These are phyloP conservation scores for Lentinula boryana DNA, from an alignment of 768 basidiomycete genomes.

Conservation along the genomic window DNA sequence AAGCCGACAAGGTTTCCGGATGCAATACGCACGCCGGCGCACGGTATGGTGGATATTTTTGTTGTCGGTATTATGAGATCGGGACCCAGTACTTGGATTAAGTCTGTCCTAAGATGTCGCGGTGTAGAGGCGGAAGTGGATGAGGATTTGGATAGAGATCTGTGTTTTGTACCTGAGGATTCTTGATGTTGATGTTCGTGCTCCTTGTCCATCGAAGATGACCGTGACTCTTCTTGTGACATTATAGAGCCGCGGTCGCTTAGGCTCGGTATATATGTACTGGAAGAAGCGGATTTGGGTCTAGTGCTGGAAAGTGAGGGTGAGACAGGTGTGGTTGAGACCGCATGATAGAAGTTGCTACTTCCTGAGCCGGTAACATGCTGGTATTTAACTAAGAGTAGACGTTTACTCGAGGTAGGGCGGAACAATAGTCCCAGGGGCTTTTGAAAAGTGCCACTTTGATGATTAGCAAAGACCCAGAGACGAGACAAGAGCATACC, in stretches of 20 bases:
- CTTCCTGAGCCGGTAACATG: background rate
- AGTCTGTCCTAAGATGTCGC: constrained; percentile 10
- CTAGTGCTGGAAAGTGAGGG: background rate
- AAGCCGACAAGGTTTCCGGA: constrained; percentile 17
- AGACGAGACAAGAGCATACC: background rate
- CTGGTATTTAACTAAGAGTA: constrained; percentile 7
- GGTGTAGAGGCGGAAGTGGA: background rate
- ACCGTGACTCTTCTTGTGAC: background rate
- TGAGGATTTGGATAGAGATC: background rate
- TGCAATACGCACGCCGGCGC: constrained; percentile 20
- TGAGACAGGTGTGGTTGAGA: no score
- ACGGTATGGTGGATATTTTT: constrained; percentile 17
- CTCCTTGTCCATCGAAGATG: background rate
- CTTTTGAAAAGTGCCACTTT: constrained; percentile 1
- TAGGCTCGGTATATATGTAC: background rate
- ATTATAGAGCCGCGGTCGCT: background rate
- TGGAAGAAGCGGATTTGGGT: background rate
- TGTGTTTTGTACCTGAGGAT: background rate
- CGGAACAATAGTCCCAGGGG: constrained; percentile 13
- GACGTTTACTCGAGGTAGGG: constrained; percentile 9
- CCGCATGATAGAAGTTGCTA: background rate
- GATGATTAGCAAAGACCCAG: no score
- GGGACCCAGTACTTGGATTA: constrained; percentile 15
- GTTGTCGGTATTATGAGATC: constrained; percentile 15
- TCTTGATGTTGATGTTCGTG: no score